Percentiles rank a stretch among this genome's conserved stretches.
phyloP scores from a whole-genome alignment of 2,329 filamentous ascomycete genomes.

The Trematosphaeria pertusa region DNA sequence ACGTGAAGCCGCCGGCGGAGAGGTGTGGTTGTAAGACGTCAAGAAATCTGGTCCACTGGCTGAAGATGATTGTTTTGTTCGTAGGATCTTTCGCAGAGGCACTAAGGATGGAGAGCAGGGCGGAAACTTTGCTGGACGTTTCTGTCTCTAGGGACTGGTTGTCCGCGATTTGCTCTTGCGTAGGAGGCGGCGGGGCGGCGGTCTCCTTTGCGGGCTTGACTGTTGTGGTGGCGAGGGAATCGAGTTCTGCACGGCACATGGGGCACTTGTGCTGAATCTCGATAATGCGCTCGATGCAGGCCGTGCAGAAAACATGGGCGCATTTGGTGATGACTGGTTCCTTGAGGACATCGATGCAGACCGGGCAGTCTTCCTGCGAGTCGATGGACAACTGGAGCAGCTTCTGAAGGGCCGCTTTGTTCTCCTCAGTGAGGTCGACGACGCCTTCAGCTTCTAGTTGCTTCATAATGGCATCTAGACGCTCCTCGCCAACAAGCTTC shows the following conservation, averaged over 20 bases:
- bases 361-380: constrained; percentile 79
- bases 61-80: constrained; percentile 77
- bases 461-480: constrained; percentile 74
- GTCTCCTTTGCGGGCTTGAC: constrained; percentile 69
- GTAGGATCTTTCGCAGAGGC: constrained; percentile 67
- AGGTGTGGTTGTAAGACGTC: constrained; percentile 75
- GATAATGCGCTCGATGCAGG: constrained; percentile 78
- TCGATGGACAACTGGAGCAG: constrained; percentile 80
- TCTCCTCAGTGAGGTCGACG: constrained; percentile 75
- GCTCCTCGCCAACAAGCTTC: constrained; percentile 74
- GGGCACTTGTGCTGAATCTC: constrained; percentile 81
- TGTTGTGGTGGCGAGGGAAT: constrained; percentile 55
- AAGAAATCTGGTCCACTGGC: constrained; percentile 79
- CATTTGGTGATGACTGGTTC: constrained; percentile 84
- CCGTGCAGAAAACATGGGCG: constrained; percentile 78
- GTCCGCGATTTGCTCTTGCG: constrained; percentile 56
- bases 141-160: constrained; percentile 55
- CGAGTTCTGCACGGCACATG: constrained; percentile 77
- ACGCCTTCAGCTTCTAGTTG: constrained; percentile 72
- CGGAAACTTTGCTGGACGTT: constrained; percentile 83
- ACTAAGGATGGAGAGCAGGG: constrained; percentile 75
- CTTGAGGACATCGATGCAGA: constrained; percentile 77
- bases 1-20: constrained; percentile 64
- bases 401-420: constrained; percentile 73
- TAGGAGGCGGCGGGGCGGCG: constrained; percentile 26